Conservation (phyloP, 768 basidiomycete species). For the Heimioporus sp. region DNA sequence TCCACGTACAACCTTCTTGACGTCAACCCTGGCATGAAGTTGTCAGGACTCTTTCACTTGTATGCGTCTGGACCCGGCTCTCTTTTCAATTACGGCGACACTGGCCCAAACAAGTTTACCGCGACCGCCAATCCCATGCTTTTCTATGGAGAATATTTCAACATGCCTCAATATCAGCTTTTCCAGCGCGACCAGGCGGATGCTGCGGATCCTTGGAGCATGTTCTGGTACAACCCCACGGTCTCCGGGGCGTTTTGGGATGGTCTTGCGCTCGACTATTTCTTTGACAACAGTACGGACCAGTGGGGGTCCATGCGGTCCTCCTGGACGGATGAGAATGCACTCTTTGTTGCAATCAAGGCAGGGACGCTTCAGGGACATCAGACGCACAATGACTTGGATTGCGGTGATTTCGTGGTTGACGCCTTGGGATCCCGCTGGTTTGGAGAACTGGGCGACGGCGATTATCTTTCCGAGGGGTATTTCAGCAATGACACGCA, state of each 20-base stretch:
- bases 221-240: constrained; percentile 93
- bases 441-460: constrained; percentile 93
- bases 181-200: constrained; percentile 91
- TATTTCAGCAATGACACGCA: constrained; percentile 83
- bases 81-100: constrained; percentile 65
- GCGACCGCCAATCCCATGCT: constrained; percentile 89
- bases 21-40: constrained; percentile 65
- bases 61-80: constrained; percentile 81
- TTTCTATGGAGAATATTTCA: constrained; percentile 69
- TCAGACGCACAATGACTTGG: constrained; percentile 94
- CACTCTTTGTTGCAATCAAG: constrained; percentile 86
- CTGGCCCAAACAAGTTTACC: constrained; percentile 88
- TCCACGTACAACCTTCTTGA: constrained; percentile 71
- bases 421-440: constrained; percentile 92
- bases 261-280: constrained; percentile 73
- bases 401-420: constrained; percentile 92
- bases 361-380: constrained; percentile 77
- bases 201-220: constrained; percentile 78
- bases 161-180: constrained; percentile 72
- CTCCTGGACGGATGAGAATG: constrained; percentile 86
- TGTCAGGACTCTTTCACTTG: constrained; percentile 89
- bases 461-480: constrained; percentile 68
- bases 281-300: constrained; percentile 69
- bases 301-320: constrained; percentile 93
- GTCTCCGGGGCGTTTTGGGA: constrained; percentile 92